phyloP scores from a whole-genome alignment of 192 early-diverging fungal genomes.

The Entophlyctis helioformis region DNA sequence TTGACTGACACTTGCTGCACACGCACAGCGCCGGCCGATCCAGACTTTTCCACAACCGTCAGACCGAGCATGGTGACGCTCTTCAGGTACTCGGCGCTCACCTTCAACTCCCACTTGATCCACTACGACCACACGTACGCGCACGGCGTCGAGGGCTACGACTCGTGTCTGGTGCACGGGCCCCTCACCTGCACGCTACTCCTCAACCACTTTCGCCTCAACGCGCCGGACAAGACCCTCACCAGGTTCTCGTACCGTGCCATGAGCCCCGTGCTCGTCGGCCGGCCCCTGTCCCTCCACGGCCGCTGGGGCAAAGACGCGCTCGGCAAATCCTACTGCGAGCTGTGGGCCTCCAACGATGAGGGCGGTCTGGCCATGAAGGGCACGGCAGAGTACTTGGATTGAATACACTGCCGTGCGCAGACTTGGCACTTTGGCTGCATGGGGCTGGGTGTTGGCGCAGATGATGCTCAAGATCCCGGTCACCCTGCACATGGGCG shows the following conservation, averaged over 20 bases:
- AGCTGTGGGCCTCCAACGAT: conserved; percentile 60
- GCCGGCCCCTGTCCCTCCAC: conserved; percentile 39
- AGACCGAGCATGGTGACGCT: conserved; percentile 56
- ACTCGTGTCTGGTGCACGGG: conserved; percentile 61
- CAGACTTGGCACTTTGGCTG: too few species aligned
- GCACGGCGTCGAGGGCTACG: conserved; percentile 48
- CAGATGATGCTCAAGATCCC: too few species aligned
- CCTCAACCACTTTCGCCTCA: conserved; percentile 47
- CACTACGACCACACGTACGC: conserved; percentile 75
- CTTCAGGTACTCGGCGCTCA: conserved; percentile 82
- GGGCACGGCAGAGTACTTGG: conserved; percentile 48
- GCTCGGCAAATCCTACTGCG: conserved; percentile 17
- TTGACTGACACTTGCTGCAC: not conserved
- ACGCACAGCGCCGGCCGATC: conserved; percentile 13
- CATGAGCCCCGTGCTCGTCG: conserved; percentile 52
- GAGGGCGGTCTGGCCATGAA: conserved; percentile 61
- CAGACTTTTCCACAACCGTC: conserved; percentile 48
- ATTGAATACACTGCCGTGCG: too few species aligned
- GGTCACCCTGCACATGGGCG: too few species aligned
- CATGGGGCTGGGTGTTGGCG: too few species aligned
- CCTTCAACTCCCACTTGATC: conserved; percentile 82
- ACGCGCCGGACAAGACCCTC: conserved; percentile 31
- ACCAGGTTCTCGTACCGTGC: conserved; percentile 59
- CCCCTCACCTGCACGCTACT: conserved; percentile 70
- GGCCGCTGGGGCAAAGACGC: conserved; percentile 24